Evolutionary conservation across 179 eudicot species (phyloP).

Genomic region (Amaranthus tricolor): DNA sequence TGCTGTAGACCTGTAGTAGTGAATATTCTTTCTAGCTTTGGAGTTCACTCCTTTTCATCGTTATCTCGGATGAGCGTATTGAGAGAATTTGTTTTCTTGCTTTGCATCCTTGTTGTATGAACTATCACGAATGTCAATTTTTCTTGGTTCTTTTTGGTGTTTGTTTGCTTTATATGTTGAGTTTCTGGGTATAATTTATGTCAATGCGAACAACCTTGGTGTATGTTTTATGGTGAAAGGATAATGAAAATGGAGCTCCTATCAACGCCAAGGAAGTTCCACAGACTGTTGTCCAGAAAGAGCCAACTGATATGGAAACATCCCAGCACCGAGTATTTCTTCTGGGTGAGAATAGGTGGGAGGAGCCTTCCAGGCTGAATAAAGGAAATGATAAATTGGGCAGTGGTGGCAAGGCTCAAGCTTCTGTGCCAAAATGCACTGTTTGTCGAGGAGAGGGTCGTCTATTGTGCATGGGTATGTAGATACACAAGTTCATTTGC

Average conservation of each 20-base stretch:
- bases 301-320: conserved; percentile 27
- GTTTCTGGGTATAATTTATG: too few species aligned
- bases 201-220: not conserved
- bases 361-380: conserved; percentile 80
- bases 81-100: not conserved
- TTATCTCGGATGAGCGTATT: not conserved
- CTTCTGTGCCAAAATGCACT: conserved; percentile 47
- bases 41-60: not conserved
- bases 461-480: conserved; percentile 74
- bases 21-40: conserved; percentile 3
- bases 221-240: conserved; percentile 28
- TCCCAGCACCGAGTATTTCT: conserved; percentile 65
- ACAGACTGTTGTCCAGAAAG: conserved; percentile 40
- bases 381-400: conserved; percentile 34
- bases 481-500: conserved; percentile 8
- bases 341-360: conserved; percentile 98
- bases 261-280: conserved; percentile 42
- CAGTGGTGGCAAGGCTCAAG: conserved; percentile 23
- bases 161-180: not conserved
- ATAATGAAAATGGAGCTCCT: conserved; percentile 59
- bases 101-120: not conserved
- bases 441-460: conserved; percentile 88
- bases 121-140: not conserved
- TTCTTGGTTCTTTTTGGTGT: not conserved
- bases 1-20: not conserved